Conservation (phyloP, 2,329 filamentous ascomycete species). For the Helicocarpus griseus region DNA sequence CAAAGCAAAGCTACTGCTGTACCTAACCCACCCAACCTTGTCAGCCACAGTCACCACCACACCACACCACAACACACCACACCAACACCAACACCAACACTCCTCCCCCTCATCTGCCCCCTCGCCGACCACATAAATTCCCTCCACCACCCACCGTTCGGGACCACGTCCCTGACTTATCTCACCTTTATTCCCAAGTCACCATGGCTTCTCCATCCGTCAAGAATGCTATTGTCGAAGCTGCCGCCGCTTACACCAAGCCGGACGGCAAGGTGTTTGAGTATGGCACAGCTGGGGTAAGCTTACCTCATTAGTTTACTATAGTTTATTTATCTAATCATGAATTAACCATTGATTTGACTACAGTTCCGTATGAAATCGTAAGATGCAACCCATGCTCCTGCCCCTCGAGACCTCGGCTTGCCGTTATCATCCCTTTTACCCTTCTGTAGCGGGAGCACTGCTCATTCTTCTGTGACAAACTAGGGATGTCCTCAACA, state of each 20-base stretch:
- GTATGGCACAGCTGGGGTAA: conserved; percentile 54
- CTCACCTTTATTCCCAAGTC: background rate
- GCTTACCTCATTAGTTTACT: too few species aligned
- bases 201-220: conserved; percentile 34
- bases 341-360: too few species aligned
- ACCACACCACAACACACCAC: background rate
- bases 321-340: too few species aligned
- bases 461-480: background rate
- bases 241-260: conserved; percentile 41
- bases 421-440: conserved; percentile 18
- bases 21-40: background rate
- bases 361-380: conserved; percentile 59
- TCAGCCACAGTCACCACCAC: background rate
- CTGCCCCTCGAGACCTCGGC: conserved; percentile 12
- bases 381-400: conserved; percentile 34
- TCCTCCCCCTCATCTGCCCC: background rate
- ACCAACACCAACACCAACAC: background rate
- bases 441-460: background rate
- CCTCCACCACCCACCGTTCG: background rate
- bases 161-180: background rate
- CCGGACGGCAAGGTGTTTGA: conserved; percentile 43
- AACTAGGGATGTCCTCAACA: conserved; percentile 66
- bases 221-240: conserved; percentile 37
- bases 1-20: too few species aligned
- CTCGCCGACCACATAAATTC: background rate